Conservation (phyloP, 179 eudicot genomes). For the Silene noctiflora region DNA sequence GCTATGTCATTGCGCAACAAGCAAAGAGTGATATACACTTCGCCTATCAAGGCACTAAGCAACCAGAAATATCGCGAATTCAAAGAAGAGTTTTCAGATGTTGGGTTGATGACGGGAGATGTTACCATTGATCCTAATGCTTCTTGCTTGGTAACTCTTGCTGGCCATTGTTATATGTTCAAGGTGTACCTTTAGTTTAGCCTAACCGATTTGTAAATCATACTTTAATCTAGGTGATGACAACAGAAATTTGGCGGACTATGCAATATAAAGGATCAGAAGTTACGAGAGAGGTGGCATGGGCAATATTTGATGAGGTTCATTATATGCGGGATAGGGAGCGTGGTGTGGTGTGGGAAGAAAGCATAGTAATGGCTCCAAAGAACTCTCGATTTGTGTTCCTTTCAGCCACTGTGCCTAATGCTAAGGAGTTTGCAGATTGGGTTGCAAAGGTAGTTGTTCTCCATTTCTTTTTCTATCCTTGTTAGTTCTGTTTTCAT, state of each 20-base stretch:
- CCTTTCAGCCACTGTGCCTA: constrained; percentile 97
- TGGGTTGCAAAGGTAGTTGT: constrained; percentile 90
- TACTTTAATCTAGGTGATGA: constrained; percentile 63
- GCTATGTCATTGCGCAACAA: constrained; percentile 90
- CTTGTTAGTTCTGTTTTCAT: not conserved
- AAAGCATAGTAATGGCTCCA: constrained; percentile 99
- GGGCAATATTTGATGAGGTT: constrained; percentile 98
- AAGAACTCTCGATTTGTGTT: constrained; percentile 94
- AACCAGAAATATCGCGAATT: constrained; percentile 97
- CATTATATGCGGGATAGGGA: constrained; percentile 99
- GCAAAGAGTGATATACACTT: constrained; percentile 91
- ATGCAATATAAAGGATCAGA: constrained; percentile 99
- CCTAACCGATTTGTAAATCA: not conserved
- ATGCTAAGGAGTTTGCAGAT: constrained; percentile 98
- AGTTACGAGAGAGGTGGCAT: constrained; percentile 85
- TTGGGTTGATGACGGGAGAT: constrained; percentile 99
- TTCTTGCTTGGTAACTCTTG: constrained; percentile 70
- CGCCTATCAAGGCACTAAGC: constrained; percentile 98
- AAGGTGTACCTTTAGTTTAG: not conserved
- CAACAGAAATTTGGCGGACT: constrained; percentile 98
- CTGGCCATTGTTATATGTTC: constrained; percentile 9
- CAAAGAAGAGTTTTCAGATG: constrained; percentile 96
- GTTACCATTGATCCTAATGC: constrained; percentile 97
- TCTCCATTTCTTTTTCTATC: not conserved
- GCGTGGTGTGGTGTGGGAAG: constrained; percentile 99